phyloP scores from a whole-genome alignment of 2,329 filamentous ascomycete genomes.

The Venturia carpophila region DNA sequence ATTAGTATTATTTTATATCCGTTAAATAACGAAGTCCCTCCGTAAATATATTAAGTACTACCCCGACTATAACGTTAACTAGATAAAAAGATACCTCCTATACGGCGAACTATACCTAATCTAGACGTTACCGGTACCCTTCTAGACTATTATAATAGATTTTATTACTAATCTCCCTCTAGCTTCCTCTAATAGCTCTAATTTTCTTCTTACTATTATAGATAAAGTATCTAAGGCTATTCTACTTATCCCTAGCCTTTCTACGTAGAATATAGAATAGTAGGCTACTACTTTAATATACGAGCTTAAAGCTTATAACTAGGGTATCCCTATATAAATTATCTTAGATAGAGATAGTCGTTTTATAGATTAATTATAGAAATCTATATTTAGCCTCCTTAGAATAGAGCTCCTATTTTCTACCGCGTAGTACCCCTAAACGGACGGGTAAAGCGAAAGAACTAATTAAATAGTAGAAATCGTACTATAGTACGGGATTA shows the following conservation, averaged over 20 bases:
- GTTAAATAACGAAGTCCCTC: neutral
- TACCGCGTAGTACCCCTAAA: neutral
- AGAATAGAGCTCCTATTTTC: neutral
- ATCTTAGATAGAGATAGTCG: too few relatives aligned
- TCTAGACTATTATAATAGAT: too few relatives aligned
- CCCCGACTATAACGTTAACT: neutral
- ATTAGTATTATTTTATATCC: neutral
- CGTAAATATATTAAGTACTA: neutral
- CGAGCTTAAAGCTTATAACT: too few relatives aligned
- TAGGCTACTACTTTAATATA: too few relatives aligned
- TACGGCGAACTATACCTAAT: neutral
- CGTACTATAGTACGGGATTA: too few relatives aligned
- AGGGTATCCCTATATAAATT: too few relatives aligned
- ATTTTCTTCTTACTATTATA: neutral
- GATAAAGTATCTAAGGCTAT: too few relatives aligned
- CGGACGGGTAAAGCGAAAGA: neutral
- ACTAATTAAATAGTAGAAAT: neutral
- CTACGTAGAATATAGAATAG: too few relatives aligned
- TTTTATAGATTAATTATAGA: neutral
- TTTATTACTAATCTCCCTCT: too few relatives aligned
- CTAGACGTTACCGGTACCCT: neutral
- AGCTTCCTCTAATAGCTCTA: too few relatives aligned
- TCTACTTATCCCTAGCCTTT: neutral
- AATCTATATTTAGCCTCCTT: neutral
- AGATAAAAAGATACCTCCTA: neutral